Conservation (phyloP, 805 yeast genomes). For the Lachancea waltii region DNA sequence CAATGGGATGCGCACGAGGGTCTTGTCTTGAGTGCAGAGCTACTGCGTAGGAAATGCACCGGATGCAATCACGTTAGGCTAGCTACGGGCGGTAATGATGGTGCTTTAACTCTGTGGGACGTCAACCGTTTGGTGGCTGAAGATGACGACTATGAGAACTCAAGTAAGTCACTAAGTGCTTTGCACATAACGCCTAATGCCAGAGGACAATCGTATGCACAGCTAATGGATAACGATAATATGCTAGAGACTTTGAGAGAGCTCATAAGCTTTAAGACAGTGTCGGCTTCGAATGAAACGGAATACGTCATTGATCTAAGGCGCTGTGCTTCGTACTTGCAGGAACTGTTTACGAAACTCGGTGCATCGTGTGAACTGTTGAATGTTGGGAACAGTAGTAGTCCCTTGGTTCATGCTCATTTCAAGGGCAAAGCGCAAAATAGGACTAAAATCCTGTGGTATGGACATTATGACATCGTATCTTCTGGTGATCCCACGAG, state of each 20-base stretch:
- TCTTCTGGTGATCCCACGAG: constrained; percentile 55
- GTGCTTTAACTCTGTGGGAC: constrained; percentile 70
- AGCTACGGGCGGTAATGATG: constrained; percentile 65
- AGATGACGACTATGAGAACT: neutral
- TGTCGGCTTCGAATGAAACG: constrained; percentile 60
- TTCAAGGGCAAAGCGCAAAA: constrained; percentile 44
- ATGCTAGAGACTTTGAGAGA: constrained; percentile 56
- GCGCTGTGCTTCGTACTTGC: constrained; percentile 73
- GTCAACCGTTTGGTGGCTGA: constrained; percentile 25
- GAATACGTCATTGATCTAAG: constrained; percentile 65
- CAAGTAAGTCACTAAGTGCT: neutral
- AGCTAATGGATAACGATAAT: constrained; percentile 47
- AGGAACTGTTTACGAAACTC: constrained; percentile 51
- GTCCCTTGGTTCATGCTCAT: constrained; percentile 74
- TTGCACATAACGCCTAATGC: no score
- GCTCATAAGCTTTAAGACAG: constrained; percentile 65
- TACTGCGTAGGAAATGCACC: constrained; percentile 33
- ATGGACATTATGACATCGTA: constrained; percentile 95
- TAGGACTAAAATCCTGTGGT: constrained; percentile 62
- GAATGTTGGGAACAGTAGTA: constrained; percentile 57
- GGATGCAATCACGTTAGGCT: constrained; percentile 37
- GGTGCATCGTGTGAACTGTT: constrained; percentile 70
- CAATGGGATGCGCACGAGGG: constrained; percentile 52
- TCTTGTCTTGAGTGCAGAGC: constrained; percentile 50
- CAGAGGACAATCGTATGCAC: neutral